Percentiles rank a stretch among this genome's conserved stretches.
Evolutionary conservation across 2,329 filamentous ascomycete genomes (phyloP).

Genomic region (Apiospora marii): DNA sequence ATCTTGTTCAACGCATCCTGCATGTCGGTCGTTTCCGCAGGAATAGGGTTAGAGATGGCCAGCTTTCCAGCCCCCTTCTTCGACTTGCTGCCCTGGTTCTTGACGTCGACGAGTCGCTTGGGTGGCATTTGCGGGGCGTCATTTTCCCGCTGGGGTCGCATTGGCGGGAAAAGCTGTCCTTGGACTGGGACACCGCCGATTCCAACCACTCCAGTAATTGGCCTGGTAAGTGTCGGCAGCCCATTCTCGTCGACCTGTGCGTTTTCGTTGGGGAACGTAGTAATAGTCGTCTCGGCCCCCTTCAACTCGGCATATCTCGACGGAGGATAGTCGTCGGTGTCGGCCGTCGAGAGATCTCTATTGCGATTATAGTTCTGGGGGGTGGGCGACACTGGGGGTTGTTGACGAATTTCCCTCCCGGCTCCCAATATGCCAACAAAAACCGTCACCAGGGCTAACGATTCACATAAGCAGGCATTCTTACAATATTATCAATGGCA

Average conservation of each 20-base stretch:
- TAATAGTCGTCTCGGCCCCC: constrained; percentile 46
- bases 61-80: constrained; percentile 46
- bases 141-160: constrained; percentile 38
- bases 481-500: not conserved
- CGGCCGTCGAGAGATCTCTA: constrained; percentile 51
- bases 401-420: constrained; percentile 40
- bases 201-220: constrained; percentile 45
- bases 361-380: constrained; percentile 46
- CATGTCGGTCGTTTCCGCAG: constrained; percentile 39
- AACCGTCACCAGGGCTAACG: constrained; percentile 49
- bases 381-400: constrained; percentile 50
- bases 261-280: constrained; percentile 37
- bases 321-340: constrained; percentile 51
- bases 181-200: constrained; percentile 50
- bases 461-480: not conserved
- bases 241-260: constrained; percentile 31
- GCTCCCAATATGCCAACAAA: constrained; percentile 46
- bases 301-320: constrained; percentile 60
- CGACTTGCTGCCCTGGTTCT: constrained; percentile 29
- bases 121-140: constrained; percentile 7
- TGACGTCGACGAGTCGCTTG: constrained; percentile 17
- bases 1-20: constrained; percentile 39
- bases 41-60: constrained; percentile 59
- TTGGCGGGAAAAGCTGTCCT: constrained; percentile 52
- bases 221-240: constrained; percentile 49